Evolutionary conservation across 2,329 filamentous ascomycete genomes (phyloP).

Genomic region (Trichoderma koningiopsis): DNA sequence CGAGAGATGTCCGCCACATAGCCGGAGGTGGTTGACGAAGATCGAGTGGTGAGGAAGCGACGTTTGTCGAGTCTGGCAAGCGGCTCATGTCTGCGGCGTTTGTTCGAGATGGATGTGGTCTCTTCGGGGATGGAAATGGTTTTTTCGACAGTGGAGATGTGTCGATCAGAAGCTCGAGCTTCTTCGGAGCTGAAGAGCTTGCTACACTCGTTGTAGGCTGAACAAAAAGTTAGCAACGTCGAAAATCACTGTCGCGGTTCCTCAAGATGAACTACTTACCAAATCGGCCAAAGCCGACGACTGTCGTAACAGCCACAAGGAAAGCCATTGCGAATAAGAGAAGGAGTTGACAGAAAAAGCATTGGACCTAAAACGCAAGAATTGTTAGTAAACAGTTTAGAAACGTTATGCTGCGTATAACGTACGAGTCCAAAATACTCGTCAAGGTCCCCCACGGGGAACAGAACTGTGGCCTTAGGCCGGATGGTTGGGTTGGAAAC

Average conservation of each 20-base stretch:
- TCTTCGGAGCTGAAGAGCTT: not conserved
- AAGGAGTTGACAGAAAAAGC: not conserved
- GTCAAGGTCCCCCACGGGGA: not conserved
- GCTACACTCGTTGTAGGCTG: conserved; percentile 34
- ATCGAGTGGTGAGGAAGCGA: not conserved
- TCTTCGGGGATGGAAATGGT: not conserved
- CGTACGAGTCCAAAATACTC: not conserved
- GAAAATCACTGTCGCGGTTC: not conserved
- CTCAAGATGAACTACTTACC: conserved; percentile 25
- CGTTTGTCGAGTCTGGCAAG: conserved; percentile 29
- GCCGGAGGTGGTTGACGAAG: not conserved
- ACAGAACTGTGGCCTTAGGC: not conserved
- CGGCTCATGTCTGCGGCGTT: conserved; percentile 28
- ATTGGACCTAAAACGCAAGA: not conserved
- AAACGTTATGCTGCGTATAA: not conserved
- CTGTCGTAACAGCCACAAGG: conserved; percentile 26
- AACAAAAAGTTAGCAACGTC: not conserved
- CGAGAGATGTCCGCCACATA: too few species aligned
- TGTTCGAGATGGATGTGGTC: conserved; percentile 29
- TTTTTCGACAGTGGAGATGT: too few species aligned
- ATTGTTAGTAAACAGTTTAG: not conserved
- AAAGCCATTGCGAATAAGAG: not conserved
- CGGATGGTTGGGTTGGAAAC: not conserved
- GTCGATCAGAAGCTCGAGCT: not conserved
- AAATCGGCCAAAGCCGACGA: conserved; percentile 32